Conservation (phyloP, 1,284 basidiomycete species). For the Melanopsichium pennsylvanicum region DNA sequence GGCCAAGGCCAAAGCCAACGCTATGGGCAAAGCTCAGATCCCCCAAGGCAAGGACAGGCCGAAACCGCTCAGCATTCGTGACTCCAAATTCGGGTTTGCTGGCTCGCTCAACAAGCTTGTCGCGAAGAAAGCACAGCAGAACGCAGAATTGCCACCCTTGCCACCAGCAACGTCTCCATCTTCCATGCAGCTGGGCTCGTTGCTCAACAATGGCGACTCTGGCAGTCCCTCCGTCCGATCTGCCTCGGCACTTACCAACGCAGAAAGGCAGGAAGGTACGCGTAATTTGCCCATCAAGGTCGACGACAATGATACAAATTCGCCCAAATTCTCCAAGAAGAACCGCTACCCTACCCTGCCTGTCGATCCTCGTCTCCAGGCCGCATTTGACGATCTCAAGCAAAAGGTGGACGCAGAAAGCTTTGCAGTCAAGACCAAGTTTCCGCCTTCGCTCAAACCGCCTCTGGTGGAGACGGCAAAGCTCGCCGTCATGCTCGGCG, state of each 20-base stretch:
- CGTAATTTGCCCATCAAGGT: slow-evolving; percentile 72
- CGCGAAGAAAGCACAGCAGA: slow-evolving; percentile 47
- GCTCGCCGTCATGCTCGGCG: slow-evolving; percentile 80
- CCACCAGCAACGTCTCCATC: slow-evolving; percentile 17
- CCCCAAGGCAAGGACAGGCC: slow-evolving; percentile 14
- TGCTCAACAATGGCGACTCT: slow-evolving; percentile 39
- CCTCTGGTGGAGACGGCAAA: slow-evolving; percentile 76
- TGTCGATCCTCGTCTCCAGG: slow-evolving; percentile 74
- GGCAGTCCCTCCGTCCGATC: slow-evolving; percentile 18
- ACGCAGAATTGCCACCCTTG: slow-evolving; percentile 20
- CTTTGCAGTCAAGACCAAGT: slow-evolving; percentile 76
- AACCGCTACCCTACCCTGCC: slow-evolving; percentile 62
- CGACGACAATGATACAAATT: slow-evolving; percentile 68
- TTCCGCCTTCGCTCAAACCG: slow-evolving; percentile 82
- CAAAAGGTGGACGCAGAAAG: slow-evolving; percentile 69
- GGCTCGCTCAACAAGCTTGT: slow-evolving; percentile 55
- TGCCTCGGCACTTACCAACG: slow-evolving; percentile 28
- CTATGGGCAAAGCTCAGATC: slow-evolving; percentile 15
- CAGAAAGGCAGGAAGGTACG: slow-evolving; percentile 68
- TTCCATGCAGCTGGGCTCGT: slow-evolving; percentile 40
- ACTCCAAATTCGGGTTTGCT: slow-evolving; percentile 47
- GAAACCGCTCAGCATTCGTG: slow-evolving; percentile 39
- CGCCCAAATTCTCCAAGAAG: slow-evolving; percentile 66
- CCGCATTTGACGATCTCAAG: slow-evolving; percentile 74
- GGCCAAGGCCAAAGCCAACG: slow-evolving; percentile 33